Evolutionary conservation across 257 asterid genomes (phyloP).

Genomic region (Lantana camara): DNA sequence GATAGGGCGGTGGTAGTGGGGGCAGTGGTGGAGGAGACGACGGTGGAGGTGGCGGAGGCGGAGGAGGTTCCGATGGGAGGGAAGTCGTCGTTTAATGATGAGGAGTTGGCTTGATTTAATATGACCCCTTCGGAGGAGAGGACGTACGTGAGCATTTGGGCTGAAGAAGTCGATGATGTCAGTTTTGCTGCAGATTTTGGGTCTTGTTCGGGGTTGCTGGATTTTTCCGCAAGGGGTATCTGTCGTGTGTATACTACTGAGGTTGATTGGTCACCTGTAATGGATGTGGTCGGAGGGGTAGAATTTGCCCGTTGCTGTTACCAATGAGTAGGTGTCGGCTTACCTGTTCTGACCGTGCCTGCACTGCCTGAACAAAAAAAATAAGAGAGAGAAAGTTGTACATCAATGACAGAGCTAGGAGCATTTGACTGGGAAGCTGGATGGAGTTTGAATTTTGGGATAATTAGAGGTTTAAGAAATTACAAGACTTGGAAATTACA

Average conservation of each 20-base stretch:
- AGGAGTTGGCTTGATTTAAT: slow-evolving; percentile 37
- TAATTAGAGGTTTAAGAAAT: no score
- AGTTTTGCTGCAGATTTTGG: slow-evolving; percentile 78
- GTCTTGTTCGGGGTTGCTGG: slow-evolving; percentile 50
- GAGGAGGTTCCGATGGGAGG: slow-evolving; percentile 38
- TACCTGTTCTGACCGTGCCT: slow-evolving; percentile 58
- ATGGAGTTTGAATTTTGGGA: no score
- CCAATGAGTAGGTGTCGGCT: slow-evolving; percentile 40
- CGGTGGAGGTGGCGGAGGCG: slow-evolving; percentile 69
- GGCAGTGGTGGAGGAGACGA: slow-evolving; percentile 74
- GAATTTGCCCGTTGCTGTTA: slow-evolving; percentile 31
- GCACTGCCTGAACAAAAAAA: slow-evolving; percentile 64
- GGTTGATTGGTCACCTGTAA: slow-evolving; percentile 50
- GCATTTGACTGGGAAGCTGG: no score
- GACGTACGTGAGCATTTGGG: slow-evolving; percentile 78
- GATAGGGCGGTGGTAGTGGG: slow-evolving; percentile 71
- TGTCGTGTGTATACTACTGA: slow-evolving; percentile 64
- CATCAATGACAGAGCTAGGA: not conserved
- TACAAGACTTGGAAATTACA: no score
- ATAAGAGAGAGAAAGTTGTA: not conserved
- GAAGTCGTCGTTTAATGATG: slow-evolving; percentile 35
- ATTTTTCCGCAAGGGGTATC: slow-evolving; percentile 46
- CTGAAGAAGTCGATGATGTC: slow-evolving; percentile 83
- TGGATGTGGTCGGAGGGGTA: slow-evolving; percentile 38
- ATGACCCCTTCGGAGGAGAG: slow-evolving; percentile 88